phyloP scores from a whole-genome alignment of 2,329 filamentous ascomycete genomes.

The Xylaria sp. region DNA sequence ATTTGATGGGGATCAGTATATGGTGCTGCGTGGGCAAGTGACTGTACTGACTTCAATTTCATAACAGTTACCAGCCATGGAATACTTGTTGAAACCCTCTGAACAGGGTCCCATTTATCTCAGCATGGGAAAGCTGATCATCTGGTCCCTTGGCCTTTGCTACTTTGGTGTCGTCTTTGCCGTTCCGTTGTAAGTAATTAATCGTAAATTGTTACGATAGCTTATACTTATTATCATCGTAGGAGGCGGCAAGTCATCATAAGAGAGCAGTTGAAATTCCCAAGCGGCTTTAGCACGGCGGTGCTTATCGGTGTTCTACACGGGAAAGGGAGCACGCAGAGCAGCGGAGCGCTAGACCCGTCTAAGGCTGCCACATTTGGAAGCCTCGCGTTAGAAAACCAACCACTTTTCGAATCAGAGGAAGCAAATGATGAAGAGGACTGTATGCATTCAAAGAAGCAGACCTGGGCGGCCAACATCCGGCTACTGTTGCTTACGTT shows the following conservation, averaged over 20 bases:
- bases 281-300: conserved; percentile 94
- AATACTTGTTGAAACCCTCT: conserved; percentile 80
- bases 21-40: background rate
- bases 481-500: conserved; percentile 68
- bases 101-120: conserved; percentile 83
- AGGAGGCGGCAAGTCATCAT: conserved; percentile 90
- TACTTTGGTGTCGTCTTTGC: conserved; percentile 98
- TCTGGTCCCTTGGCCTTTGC: conserved; percentile 93
- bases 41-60: conserved; percentile 22
- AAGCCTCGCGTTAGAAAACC: conserved; percentile 50
- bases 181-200: conserved; percentile 74
- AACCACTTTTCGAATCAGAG: conserved; percentile 43
- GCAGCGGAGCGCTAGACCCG: conserved; percentile 44
- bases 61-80: conserved; percentile 80
- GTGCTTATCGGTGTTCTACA: conserved; percentile 92
- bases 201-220: background rate
- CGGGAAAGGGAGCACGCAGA: conserved; percentile 62
- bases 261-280: conserved; percentile 90
- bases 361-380: conserved; percentile 50
- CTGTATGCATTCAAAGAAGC: conserved; percentile 51
- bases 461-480: conserved; percentile 61
- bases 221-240: conserved; percentile 14
- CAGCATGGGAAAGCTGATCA: conserved; percentile 78
- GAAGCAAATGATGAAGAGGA: conserved; percentile 41
- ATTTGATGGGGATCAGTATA: background rate